Base-by-base conservation (phyloP, 441 rosid genomes). In the Pelargonium cotyledonis region DNA sequence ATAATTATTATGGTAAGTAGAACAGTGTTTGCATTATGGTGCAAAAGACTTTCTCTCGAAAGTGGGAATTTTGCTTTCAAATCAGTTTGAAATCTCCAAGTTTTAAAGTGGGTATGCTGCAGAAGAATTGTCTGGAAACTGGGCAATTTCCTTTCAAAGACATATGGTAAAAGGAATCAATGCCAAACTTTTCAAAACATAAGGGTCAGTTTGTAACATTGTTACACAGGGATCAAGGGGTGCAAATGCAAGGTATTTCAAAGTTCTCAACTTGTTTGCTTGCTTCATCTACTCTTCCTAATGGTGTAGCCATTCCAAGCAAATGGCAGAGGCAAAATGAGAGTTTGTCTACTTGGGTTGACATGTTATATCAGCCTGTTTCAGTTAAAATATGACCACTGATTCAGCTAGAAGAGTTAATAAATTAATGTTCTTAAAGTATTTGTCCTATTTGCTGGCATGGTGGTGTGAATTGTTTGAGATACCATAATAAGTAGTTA, bases 231-330 rank as follows among this genome's bases (percentile, higher is more conserved):
- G 38, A 26, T 64, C 46, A 7, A 8, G 21, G 38, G 21, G 14
- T 64, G 31, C 66, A 10, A 31, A 64, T 26, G 6, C 10, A n/a
- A 64, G 9, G 11, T 15, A 9, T 64, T 10, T 29, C 9, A 35
- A 35, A 1, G 15, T 26, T 9, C 10, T 65, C 7, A 31, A 23
- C 7, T 35, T 65, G 41, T 31, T 14, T 38, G 12, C 5, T 6
- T 38, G n/a, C 29, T 8, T 16, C 43, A 65, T 65, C 47, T 64
- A 38, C 67, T 65, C 68, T 40, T 65, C 47, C 46, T 38, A 15
- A 14, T n/a, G 19, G 8, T 4, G 8, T 0, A 4, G 47, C 49
- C 12, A 18, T 49, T 11, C 23, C 0, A 35, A 14, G 23, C 10
- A 40, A 41, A 9, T 6, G 23, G 8, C 7, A 35, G n/a, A 23